Conservation (phyloP, 140 eudicot species). For the Erigeron philadelphicus region DNA sequence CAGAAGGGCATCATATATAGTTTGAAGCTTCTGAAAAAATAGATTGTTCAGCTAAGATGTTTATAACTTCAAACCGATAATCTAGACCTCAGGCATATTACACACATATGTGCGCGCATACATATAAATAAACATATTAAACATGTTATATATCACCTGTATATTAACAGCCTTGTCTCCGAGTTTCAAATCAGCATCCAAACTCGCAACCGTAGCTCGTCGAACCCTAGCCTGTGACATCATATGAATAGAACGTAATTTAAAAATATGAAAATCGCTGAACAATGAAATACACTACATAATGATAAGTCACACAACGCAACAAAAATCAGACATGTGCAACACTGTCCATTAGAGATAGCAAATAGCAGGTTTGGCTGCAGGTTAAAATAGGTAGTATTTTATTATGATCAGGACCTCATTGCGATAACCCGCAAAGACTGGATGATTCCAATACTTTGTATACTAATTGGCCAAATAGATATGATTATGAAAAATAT, state of each 20-base stretch:
- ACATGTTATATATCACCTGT: constrained; percentile 42
- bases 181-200: constrained; percentile 44
- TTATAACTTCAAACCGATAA: not conserved
- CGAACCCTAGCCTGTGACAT: constrained; percentile 66
- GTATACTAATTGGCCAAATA: not conserved
- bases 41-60: constrained; percentile 14
- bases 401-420: not conserved
- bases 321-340: constrained; percentile 10
- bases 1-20: constrained; percentile 63
- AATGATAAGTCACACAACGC: not conserved
- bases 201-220: constrained; percentile 50
- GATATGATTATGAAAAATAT: not conserved
- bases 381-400: not conserved
- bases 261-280: not conserved
- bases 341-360: not conserved
- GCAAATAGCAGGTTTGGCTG: not conserved
- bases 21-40: constrained; percentile 46
- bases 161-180: constrained; percentile 39
- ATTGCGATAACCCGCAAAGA: not conserved
- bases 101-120: not conserved
- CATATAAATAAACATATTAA: not conserved
- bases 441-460: not conserved
- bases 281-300: not conserved
- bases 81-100: not conserved
- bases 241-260: constrained; percentile 17